Evolutionary conservation across 2,329 filamentous ascomycete genomes (phyloP).

Genomic region (Pyrenochaeta sp.): DNA sequence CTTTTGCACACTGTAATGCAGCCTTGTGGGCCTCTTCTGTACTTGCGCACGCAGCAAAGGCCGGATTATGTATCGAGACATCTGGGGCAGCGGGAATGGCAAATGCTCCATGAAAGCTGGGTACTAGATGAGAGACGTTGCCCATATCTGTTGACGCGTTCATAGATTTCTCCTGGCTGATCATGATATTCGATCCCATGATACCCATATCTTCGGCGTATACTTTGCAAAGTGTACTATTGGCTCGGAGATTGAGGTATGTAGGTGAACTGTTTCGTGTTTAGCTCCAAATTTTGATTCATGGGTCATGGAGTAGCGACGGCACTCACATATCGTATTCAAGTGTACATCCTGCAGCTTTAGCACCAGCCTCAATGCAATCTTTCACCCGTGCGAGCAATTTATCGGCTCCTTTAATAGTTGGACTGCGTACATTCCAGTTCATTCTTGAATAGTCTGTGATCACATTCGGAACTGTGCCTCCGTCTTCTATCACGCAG

Average conservation of each 20-base stretch:
- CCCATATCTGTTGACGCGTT: constrained; percentile 32
- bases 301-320: not conserved
- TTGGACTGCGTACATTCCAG: constrained; percentile 52
- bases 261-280: constrained; percentile 37
- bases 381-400: constrained; percentile 42
- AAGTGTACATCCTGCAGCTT: constrained; percentile 31
- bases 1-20: constrained; percentile 57
- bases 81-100: constrained; percentile 51
- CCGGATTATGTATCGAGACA: constrained; percentile 51
- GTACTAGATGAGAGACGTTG: constrained; percentile 23
- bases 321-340: constrained; percentile 47
- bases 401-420: constrained; percentile 31
- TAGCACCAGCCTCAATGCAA: constrained; percentile 38
- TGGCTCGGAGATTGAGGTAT: constrained; percentile 59
- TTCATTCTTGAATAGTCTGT: constrained; percentile 52
- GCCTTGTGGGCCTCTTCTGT: constrained; percentile 50
- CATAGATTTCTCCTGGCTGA: constrained; percentile 50
- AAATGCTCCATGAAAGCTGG: constrained; percentile 59
- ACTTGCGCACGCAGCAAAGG: constrained; percentile 57
- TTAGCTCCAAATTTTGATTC: not conserved
- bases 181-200: constrained; percentile 50
- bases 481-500: constrained; percentile 18
- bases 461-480: constrained; percentile 19
- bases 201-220: constrained; percentile 57
- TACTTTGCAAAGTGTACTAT: constrained; percentile 54